Conservation (phyloP, 2,329 filamentous ascomycete species). For the Alternaria viburni region DNA sequence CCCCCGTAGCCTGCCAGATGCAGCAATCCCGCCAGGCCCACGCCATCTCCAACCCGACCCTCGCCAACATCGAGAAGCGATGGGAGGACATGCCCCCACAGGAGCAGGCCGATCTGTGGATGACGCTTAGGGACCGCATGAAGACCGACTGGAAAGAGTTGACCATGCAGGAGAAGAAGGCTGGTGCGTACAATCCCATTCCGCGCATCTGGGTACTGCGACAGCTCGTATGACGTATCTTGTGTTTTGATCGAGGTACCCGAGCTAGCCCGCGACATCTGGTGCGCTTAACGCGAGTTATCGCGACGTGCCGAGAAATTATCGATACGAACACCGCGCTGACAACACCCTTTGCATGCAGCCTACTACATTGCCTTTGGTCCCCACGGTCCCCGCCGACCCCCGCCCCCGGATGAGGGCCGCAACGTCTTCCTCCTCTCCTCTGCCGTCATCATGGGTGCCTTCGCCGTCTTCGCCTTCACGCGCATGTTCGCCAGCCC, state of each 20-base stretch:
- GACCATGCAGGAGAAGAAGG: conserved; percentile 98
- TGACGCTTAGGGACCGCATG: conserved; percentile 97
- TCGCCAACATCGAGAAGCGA: conserved; percentile 98
- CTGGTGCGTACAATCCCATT: conserved; percentile 71
- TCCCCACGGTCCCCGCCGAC: conserved; percentile 88
- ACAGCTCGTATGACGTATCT: conserved; percentile 39
- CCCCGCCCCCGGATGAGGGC: conserved; percentile 81
- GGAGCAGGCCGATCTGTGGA: conserved; percentile 99
- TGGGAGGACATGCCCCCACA: conserved; percentile 98
- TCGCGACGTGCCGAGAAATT: conserved; percentile 13
- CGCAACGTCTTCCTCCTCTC: conserved; percentile 80
- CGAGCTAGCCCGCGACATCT: conserved; percentile 25
- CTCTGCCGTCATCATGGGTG: conserved; percentile 68
- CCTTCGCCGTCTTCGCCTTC: conserved; percentile 72
- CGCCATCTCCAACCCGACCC: conserved; percentile 95
- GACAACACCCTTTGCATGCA: conserved; percentile 53
- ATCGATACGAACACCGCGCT: conserved; percentile 25
- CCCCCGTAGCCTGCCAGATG: conserved; percentile 50
- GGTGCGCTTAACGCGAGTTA: conserved; percentile 15
- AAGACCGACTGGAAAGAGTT: conserved; percentile 96
- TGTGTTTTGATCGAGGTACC: conserved; percentile 26
- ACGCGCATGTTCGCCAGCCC: conserved; percentile 74
- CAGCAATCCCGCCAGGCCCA: conserved; percentile 72
- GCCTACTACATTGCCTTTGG: conserved; percentile 99
- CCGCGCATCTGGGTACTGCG: conserved; percentile 18